Evolutionary conservation across 164 flowering plant species (phyloP).

Genomic region (Sextonia rubra): DNA sequence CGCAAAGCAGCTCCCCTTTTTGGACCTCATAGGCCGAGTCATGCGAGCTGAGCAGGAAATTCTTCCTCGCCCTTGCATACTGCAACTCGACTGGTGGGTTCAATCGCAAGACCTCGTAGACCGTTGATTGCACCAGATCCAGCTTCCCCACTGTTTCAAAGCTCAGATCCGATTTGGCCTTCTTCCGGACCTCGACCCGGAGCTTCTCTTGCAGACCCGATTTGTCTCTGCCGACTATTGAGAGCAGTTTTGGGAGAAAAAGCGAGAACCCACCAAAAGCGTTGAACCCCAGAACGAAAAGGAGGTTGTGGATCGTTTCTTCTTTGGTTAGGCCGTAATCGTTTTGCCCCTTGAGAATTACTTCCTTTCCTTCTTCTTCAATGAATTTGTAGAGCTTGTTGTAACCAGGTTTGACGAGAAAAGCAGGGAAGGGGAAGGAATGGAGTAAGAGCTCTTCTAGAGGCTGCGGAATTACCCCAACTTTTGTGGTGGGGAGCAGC

Average conservation of each 20-base stretch:
- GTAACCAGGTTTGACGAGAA: constrained; percentile 49
- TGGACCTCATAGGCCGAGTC: constrained; percentile 50
- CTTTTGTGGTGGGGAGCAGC: constrained; percentile 49
- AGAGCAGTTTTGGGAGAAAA: constrained; percentile 44
- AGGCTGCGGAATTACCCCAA: constrained; percentile 49
- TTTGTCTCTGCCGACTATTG: constrained; percentile 32
- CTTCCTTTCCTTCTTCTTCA: constrained; percentile 42
- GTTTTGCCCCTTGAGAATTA: constrained; percentile 31
- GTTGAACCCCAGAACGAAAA: constrained; percentile 79
- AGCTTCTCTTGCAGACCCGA: constrained; percentile 45
- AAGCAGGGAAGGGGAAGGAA: constrained; percentile 58
- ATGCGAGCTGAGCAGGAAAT: constrained; percentile 55
- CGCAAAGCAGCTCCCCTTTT: constrained; percentile 84
- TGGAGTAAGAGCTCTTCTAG: constrained; percentile 71
- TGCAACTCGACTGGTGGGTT: constrained; percentile 73
- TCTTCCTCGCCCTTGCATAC: constrained; percentile 72
- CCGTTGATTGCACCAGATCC: constrained; percentile 63
- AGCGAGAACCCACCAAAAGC: constrained; percentile 78
- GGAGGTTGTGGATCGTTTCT: constrained; percentile 64
- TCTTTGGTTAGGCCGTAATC: constrained; percentile 55
- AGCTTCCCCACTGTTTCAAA: constrained; percentile 48
- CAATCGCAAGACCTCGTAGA: constrained; percentile 67
- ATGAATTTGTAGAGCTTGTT: constrained; percentile 51
- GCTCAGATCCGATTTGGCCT: constrained; percentile 22
- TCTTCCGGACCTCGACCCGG: constrained; percentile 43